Evolutionary conservation across 441 rosid genomes (phyloP), one percentile per base, ranked within the genome.

Genomic region (Dalechampia spathulata): DNA sequence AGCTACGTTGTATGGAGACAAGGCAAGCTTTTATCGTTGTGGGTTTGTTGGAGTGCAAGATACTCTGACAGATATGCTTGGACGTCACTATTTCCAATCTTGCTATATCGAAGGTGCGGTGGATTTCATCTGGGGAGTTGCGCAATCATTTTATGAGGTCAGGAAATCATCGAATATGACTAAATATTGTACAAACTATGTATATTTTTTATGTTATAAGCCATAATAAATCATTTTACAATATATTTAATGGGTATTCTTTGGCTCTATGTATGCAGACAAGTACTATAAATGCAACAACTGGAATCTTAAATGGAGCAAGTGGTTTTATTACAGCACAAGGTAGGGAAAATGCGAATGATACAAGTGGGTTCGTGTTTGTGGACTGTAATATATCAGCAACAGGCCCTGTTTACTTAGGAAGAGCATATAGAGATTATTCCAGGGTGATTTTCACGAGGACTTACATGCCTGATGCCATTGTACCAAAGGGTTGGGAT

Each of bases 121-220:
- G 0, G 87, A 85, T 68, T 85, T 85, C 68, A 85, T 85, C 11
- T 82, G 78, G 80, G 87, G 85, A 0, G 0, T 3, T 1, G 81
- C 74, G 14, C 78, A 66, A 34, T 82, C 89, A 5, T 48, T 68
- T 1, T 82, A 72, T 52, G 38, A 72, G 78, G 86, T 83, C 17
- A 16, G 7, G 10, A 32, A n/a, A n/a, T n/a, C n/a, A n/a, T n/a
- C n/a, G n/a, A n/a, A n/a, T n/a, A n/a, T n/a, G n/a, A 20, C 4
- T 22, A 32, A 7, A 26, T 0, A 17, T 0, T 30, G 34, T 30
- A 30, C 34, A 8, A 30, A 3, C 34, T 4, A 30, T 30, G 34
- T 8, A 30, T 8, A 30, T 8, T 8, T 8, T 8, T 30, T 3
- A 30, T 30, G 34, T 30, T 30, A 30, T 8, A 4, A 8, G 34